Evolutionary conservation across 768 basidiomycete species (phyloP).

Genomic region (Cantharellus cinnabarinus): DNA sequence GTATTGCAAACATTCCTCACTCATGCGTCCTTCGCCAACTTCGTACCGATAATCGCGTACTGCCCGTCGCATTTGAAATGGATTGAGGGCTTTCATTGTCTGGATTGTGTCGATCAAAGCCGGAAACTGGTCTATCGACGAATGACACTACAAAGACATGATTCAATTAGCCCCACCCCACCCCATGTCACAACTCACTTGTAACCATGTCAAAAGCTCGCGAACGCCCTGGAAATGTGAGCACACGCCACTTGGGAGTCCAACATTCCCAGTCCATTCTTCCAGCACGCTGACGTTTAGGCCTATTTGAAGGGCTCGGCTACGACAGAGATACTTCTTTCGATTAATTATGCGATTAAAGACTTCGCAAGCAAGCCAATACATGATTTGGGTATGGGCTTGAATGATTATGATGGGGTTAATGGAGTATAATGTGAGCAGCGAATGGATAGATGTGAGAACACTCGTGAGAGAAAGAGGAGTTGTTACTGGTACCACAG

Average conservation of each 20-base stretch:
- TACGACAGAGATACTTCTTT: slow-evolving; percentile 89
- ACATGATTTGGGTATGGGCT: slow-evolving; percentile 93
- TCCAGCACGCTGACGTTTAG: slow-evolving; percentile 73
- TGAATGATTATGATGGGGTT: slow-evolving; percentile 79
- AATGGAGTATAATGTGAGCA: slow-evolving; percentile 70
- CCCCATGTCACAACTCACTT: slow-evolving; percentile 25
- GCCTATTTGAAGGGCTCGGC: slow-evolving; percentile 67
- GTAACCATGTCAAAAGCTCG: slow-evolving; percentile 72
- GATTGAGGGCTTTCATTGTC: slow-evolving; percentile 69
- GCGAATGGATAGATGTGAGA: slow-evolving; percentile 64
- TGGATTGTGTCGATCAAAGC: slow-evolving; percentile 81
- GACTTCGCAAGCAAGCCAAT: slow-evolving; percentile 86
- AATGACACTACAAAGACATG: slow-evolving; percentile 3
- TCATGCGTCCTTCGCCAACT: slow-evolving; percentile 80
- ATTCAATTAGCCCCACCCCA: neutral
- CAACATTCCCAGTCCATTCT: slow-evolving; percentile 76
- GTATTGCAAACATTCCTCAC: slow-evolving; percentile 88
- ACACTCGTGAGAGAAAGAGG: slow-evolving; percentile 36
- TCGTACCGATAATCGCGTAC: slow-evolving; percentile 80
- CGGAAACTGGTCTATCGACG: slow-evolving; percentile 73
- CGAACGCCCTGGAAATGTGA: slow-evolving; percentile 67
- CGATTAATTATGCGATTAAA: slow-evolving; percentile 76
- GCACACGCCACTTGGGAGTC: slow-evolving; percentile 57
- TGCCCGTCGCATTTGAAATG: slow-evolving; percentile 90
- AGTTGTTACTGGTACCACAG: neutral